Base-by-base conservation (phyloP, 2,329 filamentous ascomycete genomes). In the Sclerotinia trifoliorum region DNA sequence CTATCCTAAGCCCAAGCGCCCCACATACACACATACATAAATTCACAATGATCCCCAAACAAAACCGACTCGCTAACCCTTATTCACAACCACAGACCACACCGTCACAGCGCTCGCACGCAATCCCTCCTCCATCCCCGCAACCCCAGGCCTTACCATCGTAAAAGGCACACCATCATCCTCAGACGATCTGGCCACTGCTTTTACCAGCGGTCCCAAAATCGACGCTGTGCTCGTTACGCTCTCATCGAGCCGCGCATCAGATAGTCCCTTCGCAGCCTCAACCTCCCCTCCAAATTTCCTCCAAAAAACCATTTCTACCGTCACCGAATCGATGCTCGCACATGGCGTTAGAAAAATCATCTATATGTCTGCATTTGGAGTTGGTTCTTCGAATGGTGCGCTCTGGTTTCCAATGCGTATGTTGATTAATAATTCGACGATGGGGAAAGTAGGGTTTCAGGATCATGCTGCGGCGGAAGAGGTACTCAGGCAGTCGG, bases 291-390 rank as follows among this genome's bases (percentile, higher is more conserved):
- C 57, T 5, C 39, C 57, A 5, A 32, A 63, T 26, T 67, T 67
- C 49, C 65, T 67, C n/a, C 32, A 63, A 4, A 63, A 63, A 7
- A 44, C 26, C 5, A 10, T 63, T 17, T n/a, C 26, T 1, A 67
- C 51, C n/a, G 26, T 54, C 0, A 39, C 60, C 0, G 77, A 75
- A 0, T 76, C 74, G 5, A 82, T 82, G 79, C 76, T 79, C 63
- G 74, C 77, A 24, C 76, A 77, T 60, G 74, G 74, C 0, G 68
- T 73, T 13, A 49, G 39, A 10, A 84, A 83, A 64, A 72, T 85
- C 2, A 78, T 86, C 35, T 77, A 84, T 60, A 80, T 86, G 75
- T 83, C 81, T 17, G 80, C 82, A 1, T 81, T 83, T 69, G 85
- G 85, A 15, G 80, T 81, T 1, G 83, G 81, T 0, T 75, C 78